A percentile compares a stretch with the other conserved stretches of the same genome.
Conservation (phyloP, 225 moss, liverwort and hornwort species). For the Marchantia paleacea region DNA sequence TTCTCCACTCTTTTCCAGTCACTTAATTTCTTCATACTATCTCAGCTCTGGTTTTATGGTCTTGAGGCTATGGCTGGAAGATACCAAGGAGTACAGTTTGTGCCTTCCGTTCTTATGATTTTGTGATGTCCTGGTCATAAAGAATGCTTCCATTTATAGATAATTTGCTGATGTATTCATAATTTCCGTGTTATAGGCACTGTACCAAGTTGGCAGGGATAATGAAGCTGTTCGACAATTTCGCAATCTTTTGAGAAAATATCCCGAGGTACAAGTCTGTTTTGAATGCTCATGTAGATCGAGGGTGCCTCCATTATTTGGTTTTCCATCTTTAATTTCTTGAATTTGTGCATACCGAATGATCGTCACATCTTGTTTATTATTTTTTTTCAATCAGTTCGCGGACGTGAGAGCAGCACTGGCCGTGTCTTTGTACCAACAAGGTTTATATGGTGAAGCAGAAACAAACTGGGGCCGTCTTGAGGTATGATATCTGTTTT, state of each 20-base stretch:
- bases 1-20: no score
- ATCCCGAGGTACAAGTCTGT: constrained; percentile 62
- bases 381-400: constrained; percentile 46
- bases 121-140: no score
- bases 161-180: background rate
- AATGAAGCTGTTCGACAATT: constrained; percentile 91
- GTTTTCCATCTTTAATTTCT: no score
- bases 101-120: no score
- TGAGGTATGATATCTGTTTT: constrained; percentile 41
- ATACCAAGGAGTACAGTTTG: background rate
- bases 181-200: constrained; percentile 40
- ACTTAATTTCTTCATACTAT: no score
- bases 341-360: no score
- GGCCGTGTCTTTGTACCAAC: constrained; percentile 83
- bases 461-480: constrained; percentile 95
- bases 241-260: constrained; percentile 79
- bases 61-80: no score
- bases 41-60: no score
- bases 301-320: no score
- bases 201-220: constrained; percentile 95
- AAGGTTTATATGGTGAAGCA: constrained; percentile 82
- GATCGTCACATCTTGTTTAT: background rate
- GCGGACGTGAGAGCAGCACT: constrained; percentile 93
- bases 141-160: no score
- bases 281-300: no score